Evolutionary conservation across 352 stramenopile genomes (phyloP), one percentile per base, ranked within the genome.

Genomic region (Phytophthora sp.): DNA sequence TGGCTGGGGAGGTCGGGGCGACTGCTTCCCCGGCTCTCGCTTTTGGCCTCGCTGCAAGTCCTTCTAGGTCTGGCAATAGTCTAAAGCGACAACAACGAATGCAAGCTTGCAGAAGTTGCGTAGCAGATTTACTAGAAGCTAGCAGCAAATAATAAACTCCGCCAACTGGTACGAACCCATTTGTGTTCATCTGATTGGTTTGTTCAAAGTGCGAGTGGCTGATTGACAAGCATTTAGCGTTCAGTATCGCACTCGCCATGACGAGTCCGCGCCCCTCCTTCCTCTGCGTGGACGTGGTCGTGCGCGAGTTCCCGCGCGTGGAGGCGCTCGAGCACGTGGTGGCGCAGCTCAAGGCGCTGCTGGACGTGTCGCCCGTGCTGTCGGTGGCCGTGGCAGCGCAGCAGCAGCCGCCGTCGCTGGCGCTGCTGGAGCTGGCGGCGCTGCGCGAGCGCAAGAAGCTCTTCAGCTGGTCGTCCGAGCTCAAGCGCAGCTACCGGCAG

Each of bases 401-500:
- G 21, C 20, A 74, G 26, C 57, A 68, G 21, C 66, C 66, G 0
- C 1, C 43, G 21, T 58, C 48, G 3, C 39, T 78, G 28, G 37
- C 38, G n/a, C 38, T 72, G 41, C 53, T 81, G n/a, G 37, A 57
- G 50, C 69, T 73, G 26, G 72, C 72, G 0, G 64, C 54, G n/a
- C 11, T 4, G 2, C 54, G 66, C 5, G 72, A 81, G 49, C 60
- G 60, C 39, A 60, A 43, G 7, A 77, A 77, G 46, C 56, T 78
- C 11, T 21, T 37, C 0, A 23, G 31, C 3, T 81, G 72, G 72
- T 81, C 72, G 2, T 81, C 69, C 12, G 72, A 81, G 45, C 35
- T 81, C 5, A 67, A 62, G 2, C 69, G 72, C 12, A 54, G 49
- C 20, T 81, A 78, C 43, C 57, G 30, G 62, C 72, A 81, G 52